A percentile compares a stretch with the other conserved stretches of the same genome.
These are phyloP conservation scores for Zychaea mexicana DNA, from an alignment of 371 early-diverging fungal genomes.

Conservation along the genomic window DNA sequence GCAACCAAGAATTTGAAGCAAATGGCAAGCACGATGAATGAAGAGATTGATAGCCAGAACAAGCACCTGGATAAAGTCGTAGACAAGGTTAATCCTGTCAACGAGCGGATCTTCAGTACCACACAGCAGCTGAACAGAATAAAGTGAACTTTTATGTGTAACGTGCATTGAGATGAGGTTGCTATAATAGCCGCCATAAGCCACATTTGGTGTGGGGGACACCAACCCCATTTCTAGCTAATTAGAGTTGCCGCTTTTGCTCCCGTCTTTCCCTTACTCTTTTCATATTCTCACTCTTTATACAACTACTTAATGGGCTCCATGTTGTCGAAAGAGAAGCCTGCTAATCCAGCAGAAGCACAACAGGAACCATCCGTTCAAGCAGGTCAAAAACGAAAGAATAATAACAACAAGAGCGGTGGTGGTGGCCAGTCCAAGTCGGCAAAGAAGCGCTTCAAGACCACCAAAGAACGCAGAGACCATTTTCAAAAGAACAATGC, in stretches of 20 bases:
- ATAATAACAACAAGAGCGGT: too few relatives aligned
- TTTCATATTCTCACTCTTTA: background rate
- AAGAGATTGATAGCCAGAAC: constrained; percentile 74
- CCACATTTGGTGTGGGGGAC: background rate
- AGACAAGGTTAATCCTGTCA: constrained; percentile 45
- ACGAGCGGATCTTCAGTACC: constrained; percentile 38
- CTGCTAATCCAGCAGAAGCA: background rate
- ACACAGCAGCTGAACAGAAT: constrained; percentile 48
- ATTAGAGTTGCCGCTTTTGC: too few relatives aligned
- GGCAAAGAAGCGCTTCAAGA: constrained; percentile 24
- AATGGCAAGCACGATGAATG: constrained; percentile 72
- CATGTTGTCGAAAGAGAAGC: background rate
- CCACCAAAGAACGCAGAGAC: constrained; percentile 28
- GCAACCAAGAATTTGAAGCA: constrained; percentile 67
- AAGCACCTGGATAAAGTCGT: constrained; percentile 26
- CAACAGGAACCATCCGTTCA: background rate
- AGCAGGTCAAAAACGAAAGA: background rate
- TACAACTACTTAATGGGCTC: background rate
- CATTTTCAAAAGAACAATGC: constrained; percentile 22
- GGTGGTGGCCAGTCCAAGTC: background rate
- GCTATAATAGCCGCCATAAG: background rate
- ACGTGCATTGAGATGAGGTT: too few relatives aligned
- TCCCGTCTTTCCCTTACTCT: background rate
- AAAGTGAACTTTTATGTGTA: constrained; percentile 6
- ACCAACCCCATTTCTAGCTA: too few relatives aligned